Percentiles rank a stretch among this genome's conserved stretches.
Evolutionary conservation across 2,329 filamentous ascomycete genomes (phyloP).

Genomic region (Aspergillus sp.): DNA sequence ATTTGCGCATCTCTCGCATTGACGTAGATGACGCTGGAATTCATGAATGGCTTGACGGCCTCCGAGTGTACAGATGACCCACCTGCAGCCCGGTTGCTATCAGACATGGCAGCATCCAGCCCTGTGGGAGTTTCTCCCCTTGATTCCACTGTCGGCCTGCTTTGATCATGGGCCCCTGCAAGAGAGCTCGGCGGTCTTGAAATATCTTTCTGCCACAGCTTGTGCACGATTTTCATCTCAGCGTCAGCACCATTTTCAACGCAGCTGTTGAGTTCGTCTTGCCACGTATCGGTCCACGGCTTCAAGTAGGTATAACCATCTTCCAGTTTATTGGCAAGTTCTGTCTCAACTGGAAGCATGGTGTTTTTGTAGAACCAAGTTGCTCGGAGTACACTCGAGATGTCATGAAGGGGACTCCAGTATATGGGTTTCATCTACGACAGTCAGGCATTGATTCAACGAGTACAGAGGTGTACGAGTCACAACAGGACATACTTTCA

Average conservation of each 20-base stretch:
- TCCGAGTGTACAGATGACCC: constrained; percentile 42
- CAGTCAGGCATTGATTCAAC: background rate
- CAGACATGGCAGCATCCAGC: constrained; percentile 17
- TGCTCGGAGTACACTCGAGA: constrained; percentile 75
- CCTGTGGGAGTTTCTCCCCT: constrained; percentile 8
- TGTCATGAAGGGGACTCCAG: constrained; percentile 91
- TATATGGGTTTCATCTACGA: constrained; percentile 91
- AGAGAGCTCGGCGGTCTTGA: constrained; percentile 34
- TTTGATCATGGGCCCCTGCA: constrained; percentile 37
- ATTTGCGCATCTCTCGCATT: constrained; percentile 76
- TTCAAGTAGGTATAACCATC: constrained; percentile 82
- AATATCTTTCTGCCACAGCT: constrained; percentile 69
- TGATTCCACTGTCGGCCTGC: constrained; percentile 25
- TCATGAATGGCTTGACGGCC: constrained; percentile 62
- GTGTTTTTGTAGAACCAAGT: constrained; percentile 98
- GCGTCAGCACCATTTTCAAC: constrained; percentile 85
- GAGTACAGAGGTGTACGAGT: background rate
- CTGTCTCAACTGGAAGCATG: constrained; percentile 83
- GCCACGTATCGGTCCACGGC: constrained; percentile 90
- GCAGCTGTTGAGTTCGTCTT: constrained; percentile 84
- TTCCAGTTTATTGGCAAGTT: constrained; percentile 88
- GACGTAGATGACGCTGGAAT: constrained; percentile 83
- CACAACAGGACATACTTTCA: constrained; percentile 42
- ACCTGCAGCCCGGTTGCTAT: constrained; percentile 43
- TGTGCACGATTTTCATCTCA: constrained; percentile 86